Evolutionary conservation across 176 grass and related monocot genomes (phyloP).

Genomic region (Raddia guianensis): DNA sequence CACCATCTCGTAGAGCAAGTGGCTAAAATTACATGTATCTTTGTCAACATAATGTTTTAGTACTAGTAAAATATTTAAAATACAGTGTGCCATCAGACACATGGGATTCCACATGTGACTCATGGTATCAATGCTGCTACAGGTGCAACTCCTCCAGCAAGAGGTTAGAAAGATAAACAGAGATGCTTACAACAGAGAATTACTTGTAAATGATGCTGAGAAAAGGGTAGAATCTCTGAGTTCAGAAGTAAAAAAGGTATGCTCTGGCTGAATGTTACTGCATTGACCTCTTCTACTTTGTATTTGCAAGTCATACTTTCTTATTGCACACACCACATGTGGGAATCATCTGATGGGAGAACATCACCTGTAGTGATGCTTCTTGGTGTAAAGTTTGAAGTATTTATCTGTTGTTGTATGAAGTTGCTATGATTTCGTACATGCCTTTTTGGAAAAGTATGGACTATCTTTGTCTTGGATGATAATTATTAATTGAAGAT

Average conservation of each 20-base stretch:
- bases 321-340: background rate
- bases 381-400: background rate
- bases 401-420: conserved; percentile 10
- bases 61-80: conserved; percentile 21
- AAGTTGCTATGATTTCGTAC: conserved; percentile 8
- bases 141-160: conserved; percentile 61
- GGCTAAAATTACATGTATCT: background rate
- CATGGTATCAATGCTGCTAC: conserved; percentile 33
- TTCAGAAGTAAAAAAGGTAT: conserved; percentile 71
- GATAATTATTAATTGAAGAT: conserved; percentile 22
- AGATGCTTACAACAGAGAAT: conserved; percentile 55
- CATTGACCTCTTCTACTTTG: conserved; percentile 12
- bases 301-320: conserved; percentile 10
- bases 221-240: conserved; percentile 63
- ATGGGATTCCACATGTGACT: conserved; percentile 33
- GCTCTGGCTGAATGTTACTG: conserved; percentile 15
- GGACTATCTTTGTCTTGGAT: conserved; percentile 15
- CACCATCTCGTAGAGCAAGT: background rate
- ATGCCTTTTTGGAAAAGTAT: background rate
- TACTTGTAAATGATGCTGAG: conserved; percentile 55
- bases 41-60: conserved; percentile 15
- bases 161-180: conserved; percentile 60
- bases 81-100: conserved; percentile 9
- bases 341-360: background rate
- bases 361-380: conserved; percentile 24